These are phyloP conservation scores for Blastomyces gilchristii DNA, from an alignment of 2,329 filamentous ascomycete species.

Conservation along the genomic window DNA sequence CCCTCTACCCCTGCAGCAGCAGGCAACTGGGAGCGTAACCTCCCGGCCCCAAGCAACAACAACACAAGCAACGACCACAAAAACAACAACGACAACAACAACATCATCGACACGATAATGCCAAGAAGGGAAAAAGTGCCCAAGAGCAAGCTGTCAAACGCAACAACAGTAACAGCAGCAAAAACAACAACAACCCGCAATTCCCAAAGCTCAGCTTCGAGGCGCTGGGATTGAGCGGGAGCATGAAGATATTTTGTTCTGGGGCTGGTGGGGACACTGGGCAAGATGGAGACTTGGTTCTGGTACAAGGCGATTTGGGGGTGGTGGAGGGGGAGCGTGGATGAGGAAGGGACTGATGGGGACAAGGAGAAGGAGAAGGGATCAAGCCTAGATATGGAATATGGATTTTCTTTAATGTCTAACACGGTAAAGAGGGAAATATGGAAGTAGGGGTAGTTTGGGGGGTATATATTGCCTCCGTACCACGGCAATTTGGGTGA, in stretches of 20 bases:
- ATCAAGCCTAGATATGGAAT: not conserved
- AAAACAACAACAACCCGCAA: not conserved
- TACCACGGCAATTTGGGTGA: not conserved
- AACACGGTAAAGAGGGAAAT: no score
- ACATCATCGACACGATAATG: not conserved
- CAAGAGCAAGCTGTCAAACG: not conserved
- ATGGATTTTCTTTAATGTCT: no score
- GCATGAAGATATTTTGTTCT: slow-evolving; percentile 18
- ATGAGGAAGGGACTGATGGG: not conserved
- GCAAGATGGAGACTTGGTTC: slow-evolving; percentile 20
- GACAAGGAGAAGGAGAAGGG: not conserved
- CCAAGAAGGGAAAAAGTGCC: not conserved
- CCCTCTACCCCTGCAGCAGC: not conserved
- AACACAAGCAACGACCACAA: no score
- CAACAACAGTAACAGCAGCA: no score
- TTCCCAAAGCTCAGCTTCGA: slow-evolving; percentile 10
- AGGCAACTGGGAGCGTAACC: not conserved
- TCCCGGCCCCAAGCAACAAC: not conserved
- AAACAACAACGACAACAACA: not conserved
- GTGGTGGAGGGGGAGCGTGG: not conserved
- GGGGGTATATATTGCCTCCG: not conserved
- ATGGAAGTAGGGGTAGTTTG: not conserved
- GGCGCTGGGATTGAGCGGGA: slow-evolving; percentile 17
- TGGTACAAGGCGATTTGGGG: slow-evolving; percentile 18
- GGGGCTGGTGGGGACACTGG: slow-evolving; percentile 14